Evolutionary conservation across 192 early-diverging fungal species (phyloP), one percentile per base, ranked within the genome.

Genomic region (Pilaira anomala): DNA sequence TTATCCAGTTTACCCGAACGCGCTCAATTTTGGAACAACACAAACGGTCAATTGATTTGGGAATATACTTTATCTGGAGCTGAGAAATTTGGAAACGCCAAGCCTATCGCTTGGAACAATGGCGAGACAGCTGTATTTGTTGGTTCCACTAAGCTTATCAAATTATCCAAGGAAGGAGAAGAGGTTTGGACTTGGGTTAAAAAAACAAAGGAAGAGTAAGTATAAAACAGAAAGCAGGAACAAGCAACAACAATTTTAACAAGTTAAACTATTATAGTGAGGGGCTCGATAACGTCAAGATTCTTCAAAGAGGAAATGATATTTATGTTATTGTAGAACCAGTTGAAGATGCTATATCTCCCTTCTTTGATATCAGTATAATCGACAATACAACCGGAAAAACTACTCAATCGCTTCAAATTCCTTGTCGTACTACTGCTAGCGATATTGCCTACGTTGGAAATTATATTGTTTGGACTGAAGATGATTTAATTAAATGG

Each of bases 391-490:
- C 24, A 28, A 48, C 60, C 7, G 60, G 59, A 39, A 25, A 62
- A 29, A 12, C 29, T 7, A 48, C 81, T 42, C 72, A 74, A 25
- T 73, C 30, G 76, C 13, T 65, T 74, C 41, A 71, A 74, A 24
- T 74, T 67, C 53, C 73, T 11, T 79, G 82, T 42, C 12, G 29
- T 44, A 58, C 72, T 24, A 42, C 65, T 39, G 52, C 56, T 60
- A 73, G 78, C 61, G 78, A 81, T 58, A 65, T 70, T 39, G 29
- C 54, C 33, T 19, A 72, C 14, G 61, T 83, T 63, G 76, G 78
- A 49, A 73, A 58, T 44, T 72, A 78, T 42, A 21, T 83, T 25
- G 57, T 83, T 21, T 83, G 82, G 82, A 74, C 75, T 29, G 82
- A 81, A 16, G 42, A 70, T 28, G 60, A 13, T 76, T 73, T 73